These are phyloP conservation scores for Camellia oleifera DNA, from an alignment of 179 eudicot species.

Conservation along the genomic window DNA sequence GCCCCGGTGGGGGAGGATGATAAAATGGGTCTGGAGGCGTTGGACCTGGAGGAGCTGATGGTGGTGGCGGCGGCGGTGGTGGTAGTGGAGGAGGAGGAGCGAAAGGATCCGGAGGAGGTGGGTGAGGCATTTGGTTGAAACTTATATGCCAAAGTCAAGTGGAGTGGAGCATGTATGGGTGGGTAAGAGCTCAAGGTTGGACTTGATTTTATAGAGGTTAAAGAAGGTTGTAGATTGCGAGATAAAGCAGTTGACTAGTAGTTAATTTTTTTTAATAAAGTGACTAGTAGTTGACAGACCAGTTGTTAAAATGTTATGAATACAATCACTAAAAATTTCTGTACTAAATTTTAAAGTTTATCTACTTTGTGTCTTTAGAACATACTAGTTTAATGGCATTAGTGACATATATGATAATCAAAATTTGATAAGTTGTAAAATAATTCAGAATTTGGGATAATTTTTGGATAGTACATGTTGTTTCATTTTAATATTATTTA, in stretches of 20 bases:
- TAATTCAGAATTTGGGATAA: too few species aligned
- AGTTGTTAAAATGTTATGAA: neutral
- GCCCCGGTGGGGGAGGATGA: neutral
- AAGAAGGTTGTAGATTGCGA: neutral
- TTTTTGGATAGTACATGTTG: too few species aligned
- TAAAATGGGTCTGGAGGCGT: neutral
- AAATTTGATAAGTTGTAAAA: too few species aligned
- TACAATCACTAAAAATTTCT: too few species aligned
- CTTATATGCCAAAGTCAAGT: neutral
- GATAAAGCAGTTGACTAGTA: neutral
- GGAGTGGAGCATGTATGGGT: neutral
- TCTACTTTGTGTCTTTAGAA: too few species aligned
- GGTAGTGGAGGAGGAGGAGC: neutral
- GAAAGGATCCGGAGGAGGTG: conserved; percentile 9
- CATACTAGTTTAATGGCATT: too few species aligned
- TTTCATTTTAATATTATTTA: too few species aligned
- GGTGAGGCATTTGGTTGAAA: neutral
- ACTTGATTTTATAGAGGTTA: neutral
- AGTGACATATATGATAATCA: too few species aligned
- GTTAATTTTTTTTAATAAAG: neutral
- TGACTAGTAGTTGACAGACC: neutral
- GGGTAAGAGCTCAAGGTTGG: neutral
- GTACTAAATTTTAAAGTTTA: too few species aligned
- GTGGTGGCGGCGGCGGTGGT: neutral
- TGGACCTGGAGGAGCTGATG: neutral